A percentile compares a stretch with the other conserved stretches of the same genome.
Evolutionary conservation across 306 rosid genomes (phyloP).

Genomic region (Dalbergia cochinchinensis): DNA sequence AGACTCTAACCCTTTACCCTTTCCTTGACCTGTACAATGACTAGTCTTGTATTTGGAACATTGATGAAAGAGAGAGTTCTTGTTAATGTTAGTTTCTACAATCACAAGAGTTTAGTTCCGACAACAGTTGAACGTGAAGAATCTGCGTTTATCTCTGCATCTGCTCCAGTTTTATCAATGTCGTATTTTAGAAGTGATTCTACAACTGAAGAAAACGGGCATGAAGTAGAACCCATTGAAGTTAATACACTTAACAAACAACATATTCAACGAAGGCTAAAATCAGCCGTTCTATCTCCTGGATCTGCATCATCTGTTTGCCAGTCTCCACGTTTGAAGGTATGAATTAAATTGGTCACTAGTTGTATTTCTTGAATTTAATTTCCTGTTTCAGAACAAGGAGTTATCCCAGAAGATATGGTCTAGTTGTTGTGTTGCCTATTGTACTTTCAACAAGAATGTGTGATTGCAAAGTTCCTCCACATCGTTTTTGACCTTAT

Average conservation of each 20-base stretch:
- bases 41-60: conserved; percentile 10
- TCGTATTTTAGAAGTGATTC: conserved; percentile 69
- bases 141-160: conserved; percentile 61
- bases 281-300: conserved; percentile 53
- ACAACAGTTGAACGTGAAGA: conserved; percentile 59
- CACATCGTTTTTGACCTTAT: too few relatives aligned
- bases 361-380: not conserved
- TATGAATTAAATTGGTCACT: conserved; percentile 42
- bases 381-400: too few relatives aligned
- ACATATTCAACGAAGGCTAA: conserved; percentile 49
- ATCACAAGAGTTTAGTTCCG: conserved; percentile 44
- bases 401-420: conserved; percentile 1
- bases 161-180: conserved; percentile 73
- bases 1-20: not conserved
- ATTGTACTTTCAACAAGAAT: not conserved
- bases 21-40: not conserved
- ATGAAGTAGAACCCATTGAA: conserved; percentile 52
- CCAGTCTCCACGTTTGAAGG: conserved; percentile 73
- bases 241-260: conserved; percentile 44
- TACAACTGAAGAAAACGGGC: conserved; percentile 50
- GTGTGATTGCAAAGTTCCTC: not conserved
- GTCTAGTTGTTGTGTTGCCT: not conserved
- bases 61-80: conserved; percentile 32
- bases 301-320: conserved; percentile 67
- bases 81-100: conserved; percentile 16